These are phyloP conservation scores for Cyberlindnera veronae DNA, from an alignment of 805 yeast species.

Conservation along the genomic window DNA sequence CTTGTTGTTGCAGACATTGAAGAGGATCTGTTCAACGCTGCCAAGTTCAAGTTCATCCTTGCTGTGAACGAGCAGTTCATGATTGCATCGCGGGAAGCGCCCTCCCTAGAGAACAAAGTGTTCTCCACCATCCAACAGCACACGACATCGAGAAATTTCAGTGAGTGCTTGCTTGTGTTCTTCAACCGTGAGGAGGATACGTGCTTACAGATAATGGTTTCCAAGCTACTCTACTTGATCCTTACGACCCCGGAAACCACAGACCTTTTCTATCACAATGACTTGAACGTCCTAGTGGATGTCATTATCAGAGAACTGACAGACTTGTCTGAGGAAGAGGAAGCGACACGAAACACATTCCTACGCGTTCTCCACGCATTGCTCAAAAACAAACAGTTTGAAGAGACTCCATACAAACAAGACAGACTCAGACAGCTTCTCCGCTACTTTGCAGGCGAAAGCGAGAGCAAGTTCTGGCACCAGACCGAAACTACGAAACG, in stretches of 20 bases:
- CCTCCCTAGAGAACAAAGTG: conserved; percentile 43
- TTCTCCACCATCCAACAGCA: conserved; percentile 49
- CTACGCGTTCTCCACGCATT: conserved; percentile 73
- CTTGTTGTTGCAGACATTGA: conserved; percentile 43
- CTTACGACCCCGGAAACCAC: conserved; percentile 58
- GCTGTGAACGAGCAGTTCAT: conserved; percentile 86
- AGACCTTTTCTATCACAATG: conserved; percentile 76
- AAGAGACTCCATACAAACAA: conserved; percentile 53
- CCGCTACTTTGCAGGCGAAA: conserved; percentile 38
- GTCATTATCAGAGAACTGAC: conserved; percentile 77
- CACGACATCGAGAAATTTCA: conserved; percentile 47
- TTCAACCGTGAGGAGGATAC: conserved; percentile 75
- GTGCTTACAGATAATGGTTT: conserved; percentile 69
- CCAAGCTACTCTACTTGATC: conserved; percentile 72
- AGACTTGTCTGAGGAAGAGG: conserved; percentile 60
- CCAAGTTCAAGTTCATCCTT: conserved; percentile 66
- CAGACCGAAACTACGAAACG: conserved; percentile 37
- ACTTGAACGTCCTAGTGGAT: conserved; percentile 77
- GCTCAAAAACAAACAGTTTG: conserved; percentile 60
- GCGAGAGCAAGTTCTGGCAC: conserved; percentile 32
- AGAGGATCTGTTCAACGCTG: conserved; percentile 57
- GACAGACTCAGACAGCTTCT: conserved; percentile 51
- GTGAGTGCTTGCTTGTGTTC: conserved; percentile 67
- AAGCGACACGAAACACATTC: conserved; percentile 61
- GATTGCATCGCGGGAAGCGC: conserved; percentile 43